Evolutionary conservation across 2,329 filamentous ascomycete genomes (phyloP), one percentile per base, ranked within the genome.

Genomic region (Sarocladium kiliense): DNA sequence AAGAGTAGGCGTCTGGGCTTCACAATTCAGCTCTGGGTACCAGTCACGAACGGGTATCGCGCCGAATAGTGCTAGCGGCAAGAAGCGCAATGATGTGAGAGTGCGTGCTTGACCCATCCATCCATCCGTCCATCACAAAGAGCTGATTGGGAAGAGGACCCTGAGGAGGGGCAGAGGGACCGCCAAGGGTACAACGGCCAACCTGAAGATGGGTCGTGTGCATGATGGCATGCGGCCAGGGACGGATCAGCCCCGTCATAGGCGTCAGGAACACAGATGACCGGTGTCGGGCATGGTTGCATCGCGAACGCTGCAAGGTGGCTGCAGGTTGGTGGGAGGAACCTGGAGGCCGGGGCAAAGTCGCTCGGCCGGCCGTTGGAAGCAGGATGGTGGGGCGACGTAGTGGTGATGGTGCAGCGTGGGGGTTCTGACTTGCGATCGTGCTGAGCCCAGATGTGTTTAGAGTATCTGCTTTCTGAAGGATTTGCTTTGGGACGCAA

Each of bases 231-330:
- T 25, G 41, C 41, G 16, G 41, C 41, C 41, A 45, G 41, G 41
- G 21, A 45, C 21, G 41, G 41, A 25, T 25, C 26, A 32, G 44
- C 23, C 26, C 26, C 44, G 44, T 49, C 23, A 32, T 49, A 32
- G 44, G n/a, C 44, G 10, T 32, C 44, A 49, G 44, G 44, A 19
- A 49, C 44, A 49, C 25, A 49, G 44, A 19, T 49, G 41, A 21
- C 26, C 30, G n/a, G 47, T 36, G 47, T 51, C 44, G 44, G 47
- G 30, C 47, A 51, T 36, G 27, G 30, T 36, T 51, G 47, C 47
- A 36, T 51, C 18, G n/a, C 27, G 47, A 10, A 21, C 10, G 18
- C 25, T 16, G 18, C 41, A 44, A 5, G n/a, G 6, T 44, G 18
- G 41, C 21, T 21, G 41, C 18, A 44, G 41, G 7, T 21, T 5